phyloP scores from a whole-genome alignment of 2,329 filamentous ascomycete species.

The Acrodontium crateriforme region DNA sequence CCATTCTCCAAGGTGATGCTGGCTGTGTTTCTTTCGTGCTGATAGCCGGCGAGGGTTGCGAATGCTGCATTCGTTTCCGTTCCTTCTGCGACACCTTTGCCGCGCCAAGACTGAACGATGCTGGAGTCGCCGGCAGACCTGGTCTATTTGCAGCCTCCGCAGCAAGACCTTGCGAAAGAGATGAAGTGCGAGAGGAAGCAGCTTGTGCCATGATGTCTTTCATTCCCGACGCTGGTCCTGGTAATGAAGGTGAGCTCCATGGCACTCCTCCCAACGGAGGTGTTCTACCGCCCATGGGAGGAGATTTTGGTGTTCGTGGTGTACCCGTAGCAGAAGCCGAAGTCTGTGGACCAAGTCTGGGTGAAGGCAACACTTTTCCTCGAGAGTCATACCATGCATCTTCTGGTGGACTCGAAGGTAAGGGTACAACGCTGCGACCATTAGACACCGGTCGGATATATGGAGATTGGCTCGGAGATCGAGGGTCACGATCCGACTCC shows the following conservation, averaged over 20 bases:
- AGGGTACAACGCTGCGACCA: slow-evolving; percentile 13
- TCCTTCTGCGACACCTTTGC: slow-evolving; percentile 81
- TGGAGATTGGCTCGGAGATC: slow-evolving; percentile 15
- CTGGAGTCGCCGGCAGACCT: slow-evolving; percentile 7
- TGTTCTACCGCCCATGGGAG: slow-evolving; percentile 11
- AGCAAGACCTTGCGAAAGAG: slow-evolving; percentile 27
- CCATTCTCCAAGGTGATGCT: slow-evolving; percentile 1
- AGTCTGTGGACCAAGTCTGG: slow-evolving; percentile 14
- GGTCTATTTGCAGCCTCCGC: slow-evolving; percentile 15
- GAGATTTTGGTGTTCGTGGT: slow-evolving; percentile 20
- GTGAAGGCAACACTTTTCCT: slow-evolving; percentile 23
- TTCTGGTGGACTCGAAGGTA: slow-evolving; percentile 12
- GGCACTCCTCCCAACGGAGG: slow-evolving; percentile 25
- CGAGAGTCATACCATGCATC: slow-evolving; percentile 28
- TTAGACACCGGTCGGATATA: slow-evolving; percentile 14
- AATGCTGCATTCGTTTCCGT: slow-evolving; percentile 67
- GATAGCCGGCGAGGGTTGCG: slow-evolving; percentile 31
- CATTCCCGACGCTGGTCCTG: slow-evolving; percentile 54
- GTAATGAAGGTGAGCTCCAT: slow-evolving; percentile 41
- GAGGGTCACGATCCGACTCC: slow-evolving; percentile 33
- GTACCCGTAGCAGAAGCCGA: slow-evolving; percentile 6
- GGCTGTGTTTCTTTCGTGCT: too few relatives aligned
- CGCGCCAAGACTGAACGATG: slow-evolving; percentile 21
- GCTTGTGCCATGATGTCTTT: slow-evolving; percentile 62
- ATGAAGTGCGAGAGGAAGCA: slow-evolving; percentile 31